A percentile compares a stretch with the other conserved stretches of the same genome.
phyloP scores from a whole-genome alignment of 306 rosid genomes.

The Arachis hypogaea region DNA sequence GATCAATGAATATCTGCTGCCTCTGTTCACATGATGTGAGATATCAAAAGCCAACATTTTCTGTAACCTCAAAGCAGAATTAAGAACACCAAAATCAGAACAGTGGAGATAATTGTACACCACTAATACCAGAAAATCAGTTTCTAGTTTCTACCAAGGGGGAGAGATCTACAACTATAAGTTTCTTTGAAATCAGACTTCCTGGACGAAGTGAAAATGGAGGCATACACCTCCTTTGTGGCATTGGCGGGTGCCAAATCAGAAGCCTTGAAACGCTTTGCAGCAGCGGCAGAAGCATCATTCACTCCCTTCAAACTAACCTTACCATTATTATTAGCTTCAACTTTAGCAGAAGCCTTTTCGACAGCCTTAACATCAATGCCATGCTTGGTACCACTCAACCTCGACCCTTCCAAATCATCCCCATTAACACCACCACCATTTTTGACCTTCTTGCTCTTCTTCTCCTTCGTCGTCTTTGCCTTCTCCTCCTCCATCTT shows the following conservation, averaged over 20 bases:
- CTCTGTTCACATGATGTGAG: too few relatives aligned
- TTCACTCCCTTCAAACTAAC: constrained; percentile 46
- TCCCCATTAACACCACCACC: constrained; percentile 45
- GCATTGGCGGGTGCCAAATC: constrained; percentile 77
- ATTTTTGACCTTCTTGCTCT: constrained; percentile 59
- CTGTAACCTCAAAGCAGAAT: constrained; percentile 16
- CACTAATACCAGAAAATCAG: constrained; percentile 43
- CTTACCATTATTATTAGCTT: constrained; percentile 46
- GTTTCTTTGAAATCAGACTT: constrained; percentile 83
- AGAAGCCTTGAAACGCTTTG: constrained; percentile 75
- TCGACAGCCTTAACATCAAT: constrained; percentile 59
- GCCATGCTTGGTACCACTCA: constrained; percentile 81
- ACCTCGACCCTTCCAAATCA: constrained; percentile 48
- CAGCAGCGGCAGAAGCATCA: constrained; percentile 45
- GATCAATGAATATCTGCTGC: not conserved
- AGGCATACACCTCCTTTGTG: constrained; percentile 81
- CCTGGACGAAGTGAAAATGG: constrained; percentile 82
- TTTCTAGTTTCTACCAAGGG: constrained; percentile 87
- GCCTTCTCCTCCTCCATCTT: constrained; percentile 80
- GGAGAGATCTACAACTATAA: constrained; percentile 76
- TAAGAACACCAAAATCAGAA: constrained; percentile 20
- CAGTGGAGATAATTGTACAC: constrained; percentile 8
- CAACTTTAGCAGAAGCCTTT: constrained; percentile 59
- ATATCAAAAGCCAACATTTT: constrained; percentile 18
- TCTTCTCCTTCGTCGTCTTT: constrained; percentile 59